Conservation (phyloP, 2,329 filamentous ascomycete genomes). For the Lachnellula hyalina region DNA sequence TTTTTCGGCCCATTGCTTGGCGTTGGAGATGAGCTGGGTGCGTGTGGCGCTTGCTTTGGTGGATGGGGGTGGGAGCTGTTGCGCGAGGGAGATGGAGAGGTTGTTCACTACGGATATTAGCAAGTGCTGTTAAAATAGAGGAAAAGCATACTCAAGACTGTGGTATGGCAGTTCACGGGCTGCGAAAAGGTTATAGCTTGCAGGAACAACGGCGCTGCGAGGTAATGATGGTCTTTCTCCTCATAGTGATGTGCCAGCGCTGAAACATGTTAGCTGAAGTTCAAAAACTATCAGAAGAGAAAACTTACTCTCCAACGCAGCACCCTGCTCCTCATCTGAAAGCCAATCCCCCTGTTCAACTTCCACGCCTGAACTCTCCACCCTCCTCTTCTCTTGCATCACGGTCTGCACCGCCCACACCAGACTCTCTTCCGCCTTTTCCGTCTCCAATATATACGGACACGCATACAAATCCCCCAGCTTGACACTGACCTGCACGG, state of each 20-base stretch:
- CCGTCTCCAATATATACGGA: slow-evolving; percentile 66
- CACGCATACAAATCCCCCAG: slow-evolving; percentile 77
- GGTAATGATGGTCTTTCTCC: slow-evolving; percentile 66
- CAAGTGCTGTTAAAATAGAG: neutral
- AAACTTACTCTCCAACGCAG: slow-evolving; percentile 57
- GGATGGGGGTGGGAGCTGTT: slow-evolving; percentile 32
- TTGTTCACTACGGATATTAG: slow-evolving; percentile 63
- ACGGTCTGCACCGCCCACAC: slow-evolving; percentile 78
- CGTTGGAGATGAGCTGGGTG: slow-evolving; percentile 60
- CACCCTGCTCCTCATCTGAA: slow-evolving; percentile 66
- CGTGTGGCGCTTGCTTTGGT: slow-evolving; percentile 44
- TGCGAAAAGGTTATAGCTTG: slow-evolving; percentile 71
- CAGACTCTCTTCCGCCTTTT: slow-evolving; percentile 69
- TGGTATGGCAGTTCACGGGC: slow-evolving; percentile 65
- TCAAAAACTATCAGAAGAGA: neutral
- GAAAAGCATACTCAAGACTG: slow-evolving; percentile 61
- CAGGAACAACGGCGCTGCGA: slow-evolving; percentile 80
- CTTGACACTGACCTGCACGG: slow-evolving; percentile 74
- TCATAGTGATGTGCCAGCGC: slow-evolving; percentile 75
- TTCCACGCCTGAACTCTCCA: slow-evolving; percentile 58
- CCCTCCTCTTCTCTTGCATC: slow-evolving; percentile 61
- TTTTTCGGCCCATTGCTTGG: slow-evolving; percentile 73
- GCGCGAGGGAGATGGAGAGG: slow-evolving; percentile 66
- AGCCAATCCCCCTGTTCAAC: slow-evolving; percentile 68
- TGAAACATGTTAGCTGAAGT: slow-evolving; percentile 33